These are phyloP conservation scores for Phytomonas sp. DNA, from an alignment of 208 protist species.

Conservation along the genomic window DNA sequence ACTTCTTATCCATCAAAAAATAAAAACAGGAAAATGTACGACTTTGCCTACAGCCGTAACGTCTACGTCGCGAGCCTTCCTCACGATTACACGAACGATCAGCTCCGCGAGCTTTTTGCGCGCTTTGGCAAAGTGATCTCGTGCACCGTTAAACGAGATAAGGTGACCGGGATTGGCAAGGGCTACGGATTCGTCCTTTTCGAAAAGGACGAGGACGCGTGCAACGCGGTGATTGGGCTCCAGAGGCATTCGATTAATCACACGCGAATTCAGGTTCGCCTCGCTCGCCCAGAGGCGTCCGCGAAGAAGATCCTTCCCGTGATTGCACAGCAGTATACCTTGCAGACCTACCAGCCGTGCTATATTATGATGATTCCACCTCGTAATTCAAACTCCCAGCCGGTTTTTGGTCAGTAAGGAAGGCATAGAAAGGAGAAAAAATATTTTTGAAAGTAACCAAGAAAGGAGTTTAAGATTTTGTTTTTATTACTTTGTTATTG, in stretches of 20 bases:
- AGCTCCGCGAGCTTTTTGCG: constrained; percentile 60
- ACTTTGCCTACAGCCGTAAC: constrained; percentile 49
- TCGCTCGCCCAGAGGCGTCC: constrained; percentile 66
- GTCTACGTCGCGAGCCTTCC: constrained; percentile 85
- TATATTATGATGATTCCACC: constrained; percentile 40
- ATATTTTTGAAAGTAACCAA: not conserved
- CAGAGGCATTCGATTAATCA: constrained; percentile 46
- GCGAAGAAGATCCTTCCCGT: constrained; percentile 66
- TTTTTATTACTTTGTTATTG: constrained; percentile 4
- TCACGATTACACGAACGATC: constrained; percentile 52
- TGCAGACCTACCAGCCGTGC: constrained; percentile 35
- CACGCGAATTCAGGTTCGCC: constrained; percentile 76
- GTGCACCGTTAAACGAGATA: constrained; percentile 59
- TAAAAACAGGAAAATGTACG: no score
- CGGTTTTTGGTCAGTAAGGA: constrained; percentile 12
- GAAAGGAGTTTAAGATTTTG: constrained; percentile 2
- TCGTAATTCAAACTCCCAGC: constrained; percentile 19
- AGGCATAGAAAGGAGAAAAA: not conserved
- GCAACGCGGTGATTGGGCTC: constrained; percentile 56
- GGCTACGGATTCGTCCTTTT: constrained; percentile 86
- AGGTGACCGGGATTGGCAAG: constrained; percentile 51
- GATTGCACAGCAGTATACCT: constrained; percentile 41
- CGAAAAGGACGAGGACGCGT: constrained; percentile 43
- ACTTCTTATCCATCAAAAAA: no score
- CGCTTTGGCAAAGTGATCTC: constrained; percentile 61